Conservation (phyloP, 345 rosid species). For the Eucalyptus leucophloia region DNA sequence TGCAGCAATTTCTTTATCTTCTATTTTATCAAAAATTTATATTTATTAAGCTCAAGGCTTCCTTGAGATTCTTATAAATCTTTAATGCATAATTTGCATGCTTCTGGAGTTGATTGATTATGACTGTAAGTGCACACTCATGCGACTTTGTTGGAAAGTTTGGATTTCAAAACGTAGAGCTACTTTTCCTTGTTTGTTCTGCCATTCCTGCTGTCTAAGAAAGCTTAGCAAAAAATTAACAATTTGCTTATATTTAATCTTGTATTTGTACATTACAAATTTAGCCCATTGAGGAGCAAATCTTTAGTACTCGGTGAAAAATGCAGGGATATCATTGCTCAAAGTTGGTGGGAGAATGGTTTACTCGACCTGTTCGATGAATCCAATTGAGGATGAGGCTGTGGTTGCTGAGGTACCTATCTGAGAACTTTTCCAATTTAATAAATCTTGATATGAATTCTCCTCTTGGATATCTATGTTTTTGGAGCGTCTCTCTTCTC, state of each 20-base stretch:
- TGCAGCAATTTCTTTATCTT: not conserved
- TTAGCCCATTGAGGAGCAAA: not conserved
- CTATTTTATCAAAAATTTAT: not conserved
- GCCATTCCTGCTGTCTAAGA: not conserved
- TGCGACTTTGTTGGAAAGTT: not conserved
- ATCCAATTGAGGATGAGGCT: slow-evolving; percentile 95
- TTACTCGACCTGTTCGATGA: slow-evolving; percentile 98
- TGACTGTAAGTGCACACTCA: not conserved
- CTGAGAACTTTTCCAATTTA: not conserved
- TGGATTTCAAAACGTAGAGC: not conserved
- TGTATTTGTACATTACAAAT: not conserved
- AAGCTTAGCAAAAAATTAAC: not conserved
- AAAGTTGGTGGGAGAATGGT: slow-evolving; percentile 98
- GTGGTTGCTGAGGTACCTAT: slow-evolving; percentile 83
- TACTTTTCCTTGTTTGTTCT: not conserved
- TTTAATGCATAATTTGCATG: not conserved
- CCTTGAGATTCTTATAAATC: not conserved
- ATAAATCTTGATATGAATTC: not conserved
- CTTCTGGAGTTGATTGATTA: not conserved
- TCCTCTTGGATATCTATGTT: not conserved
- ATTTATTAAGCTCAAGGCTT: not conserved
- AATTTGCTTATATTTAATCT: not conserved
- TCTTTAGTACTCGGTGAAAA: not conserved
- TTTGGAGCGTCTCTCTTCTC: not conserved
- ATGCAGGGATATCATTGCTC: slow-evolving; percentile 63